Base-by-base conservation (phyloP, 768 basidiomycete genomes). In the Xerocomellus dryophilus region DNA sequence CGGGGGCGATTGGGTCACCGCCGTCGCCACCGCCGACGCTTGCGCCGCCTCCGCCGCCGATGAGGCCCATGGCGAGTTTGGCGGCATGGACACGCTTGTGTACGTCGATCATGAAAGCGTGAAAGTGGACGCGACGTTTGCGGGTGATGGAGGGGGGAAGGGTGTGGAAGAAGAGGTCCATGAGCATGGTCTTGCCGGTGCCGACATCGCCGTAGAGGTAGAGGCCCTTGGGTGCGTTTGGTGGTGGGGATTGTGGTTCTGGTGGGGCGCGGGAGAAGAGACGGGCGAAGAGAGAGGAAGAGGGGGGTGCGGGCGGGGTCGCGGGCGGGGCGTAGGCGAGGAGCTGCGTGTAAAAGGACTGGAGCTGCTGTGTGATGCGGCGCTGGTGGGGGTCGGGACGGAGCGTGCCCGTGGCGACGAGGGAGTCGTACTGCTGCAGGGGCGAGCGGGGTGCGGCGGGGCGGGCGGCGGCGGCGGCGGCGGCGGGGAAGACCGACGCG, bases 71-170 rank as follows among this genome's bases (percentile, higher is more conserved):
- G 51, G 81, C 78, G 40, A 81, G 74, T 74, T 93, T 94, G 36
- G 88, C 81, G 2, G 84, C 83, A 61, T 98, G 94, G 4, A 95
- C 69, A 17, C 93, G 86, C 66, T 96, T 97, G 69, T 98, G 92
- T 20, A 98, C 94, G 66, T 99, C 97, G 57, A 98, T 85, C 97
- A 99, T 98, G 78, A 99, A 98, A 2, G 93, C 92, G 66, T 98
- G 95, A 69, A 99, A 99, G 71, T 99, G 97, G 15, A 98, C 93
- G 29, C 97, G 81, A 50, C 90, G 86, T 72, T 91, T 92, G 54
- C 82, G 81, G 42, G 72, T 81, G 50, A 90, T 74, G 41, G 78
- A 74, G 0, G 78, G 63, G 1, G 90, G 88, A 2, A 97, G 83
- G 2, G 93, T 84, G 58, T 85, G 81, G 75, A 89, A 94, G 72